phyloP scores from a whole-genome alignment of 1,284 basidiomycete genomes.

The Cryptococcus amylolentus region DNA sequence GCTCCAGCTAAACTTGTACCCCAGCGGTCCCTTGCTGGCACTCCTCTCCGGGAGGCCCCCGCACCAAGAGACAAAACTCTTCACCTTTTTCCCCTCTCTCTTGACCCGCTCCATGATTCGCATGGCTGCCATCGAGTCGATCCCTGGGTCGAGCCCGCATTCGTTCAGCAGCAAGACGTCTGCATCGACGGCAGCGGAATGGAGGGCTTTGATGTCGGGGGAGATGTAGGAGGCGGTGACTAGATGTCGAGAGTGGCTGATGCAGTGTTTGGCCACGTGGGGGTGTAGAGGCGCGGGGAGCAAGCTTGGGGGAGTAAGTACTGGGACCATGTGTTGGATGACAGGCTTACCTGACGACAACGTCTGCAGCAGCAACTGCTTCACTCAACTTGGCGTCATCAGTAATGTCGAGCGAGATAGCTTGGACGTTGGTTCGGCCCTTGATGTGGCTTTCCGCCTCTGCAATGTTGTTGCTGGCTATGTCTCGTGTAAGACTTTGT shows the following conservation, averaged over 20 bases:
- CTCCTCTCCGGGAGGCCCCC: slow-evolving; percentile 86
- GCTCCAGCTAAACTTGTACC: slow-evolving; percentile 96
- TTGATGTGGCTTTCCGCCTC: slow-evolving; percentile 61
- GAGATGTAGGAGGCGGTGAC: slow-evolving; percentile 93
- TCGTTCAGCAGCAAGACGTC: slow-evolving; percentile 82
- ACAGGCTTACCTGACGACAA: slow-evolving; percentile 62
- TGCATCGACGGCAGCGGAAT: slow-evolving; percentile 60
- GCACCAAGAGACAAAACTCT: slow-evolving; percentile 87
- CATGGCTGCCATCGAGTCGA: slow-evolving; percentile 84
- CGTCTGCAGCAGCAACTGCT: slow-evolving; percentile 60
- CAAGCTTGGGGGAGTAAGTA: slow-evolving; percentile 54
- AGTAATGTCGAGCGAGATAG: slow-evolving; percentile 62
- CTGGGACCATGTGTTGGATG: not conserved
- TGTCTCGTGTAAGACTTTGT: not conserved
- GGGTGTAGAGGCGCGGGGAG: slow-evolving; percentile 77
- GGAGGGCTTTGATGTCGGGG: slow-evolving; percentile 67
- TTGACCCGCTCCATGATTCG: slow-evolving; percentile 64
- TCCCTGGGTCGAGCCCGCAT: slow-evolving; percentile 92
- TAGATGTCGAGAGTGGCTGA: slow-evolving; percentile 69
- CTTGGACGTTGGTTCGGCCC: slow-evolving; percentile 59
- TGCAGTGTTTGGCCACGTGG: slow-evolving; percentile 70
- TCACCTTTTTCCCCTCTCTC: slow-evolving; percentile 60
- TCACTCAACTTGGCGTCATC: slow-evolving; percentile 55
- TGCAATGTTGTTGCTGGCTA: slow-evolving; percentile 67
- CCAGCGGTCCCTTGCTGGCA: slow-evolving; percentile 59